Conservation (phyloP, 2,329 filamentous ascomycete species). For the Phyllachora maydis region DNA sequence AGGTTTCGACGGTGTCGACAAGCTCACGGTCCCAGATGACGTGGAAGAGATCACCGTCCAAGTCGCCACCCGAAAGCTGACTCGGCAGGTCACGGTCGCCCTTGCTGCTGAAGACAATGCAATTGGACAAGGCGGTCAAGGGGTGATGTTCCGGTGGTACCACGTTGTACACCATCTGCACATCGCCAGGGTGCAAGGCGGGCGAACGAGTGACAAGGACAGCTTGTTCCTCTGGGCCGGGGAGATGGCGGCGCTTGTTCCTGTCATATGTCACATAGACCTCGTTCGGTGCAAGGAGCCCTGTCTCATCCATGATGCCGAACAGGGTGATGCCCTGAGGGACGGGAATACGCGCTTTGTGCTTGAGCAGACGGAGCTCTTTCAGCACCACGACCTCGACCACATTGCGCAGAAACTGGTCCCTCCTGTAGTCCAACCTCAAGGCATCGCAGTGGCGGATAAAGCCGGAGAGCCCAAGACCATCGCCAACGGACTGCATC, state of each 20-base stretch:
- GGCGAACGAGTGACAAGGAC: constrained; percentile 61
- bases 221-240: constrained; percentile 10
- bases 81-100: constrained; percentile 59
- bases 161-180: constrained; percentile 43
- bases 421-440: constrained; percentile 42
- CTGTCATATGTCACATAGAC: constrained; percentile 35
- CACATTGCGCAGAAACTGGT: constrained; percentile 47
- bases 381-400: constrained; percentile 52
- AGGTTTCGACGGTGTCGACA: constrained; percentile 19
- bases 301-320: constrained; percentile 69
- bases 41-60: constrained; percentile 69
- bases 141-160: constrained; percentile 39
- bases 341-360: constrained; percentile 57
- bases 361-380: constrained; percentile 55
- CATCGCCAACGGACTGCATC: constrained; percentile 35
- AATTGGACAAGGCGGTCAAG: constrained; percentile 43
- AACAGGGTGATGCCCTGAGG: constrained; percentile 54
- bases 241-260: constrained; percentile 4
- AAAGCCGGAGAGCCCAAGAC: constrained; percentile 38
- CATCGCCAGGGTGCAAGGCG: constrained; percentile 62
- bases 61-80: constrained; percentile 59
- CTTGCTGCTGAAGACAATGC: constrained; percentile 55
- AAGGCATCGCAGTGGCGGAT: constrained; percentile 36
- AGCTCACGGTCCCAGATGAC: constrained; percentile 45
- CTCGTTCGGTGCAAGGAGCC: constrained; percentile 41